Evolutionary conservation across 2,329 filamentous ascomycete genomes (phyloP), one percentile per base, ranked within the genome.

Genomic region (Trichophyton verrucosum): DNA sequence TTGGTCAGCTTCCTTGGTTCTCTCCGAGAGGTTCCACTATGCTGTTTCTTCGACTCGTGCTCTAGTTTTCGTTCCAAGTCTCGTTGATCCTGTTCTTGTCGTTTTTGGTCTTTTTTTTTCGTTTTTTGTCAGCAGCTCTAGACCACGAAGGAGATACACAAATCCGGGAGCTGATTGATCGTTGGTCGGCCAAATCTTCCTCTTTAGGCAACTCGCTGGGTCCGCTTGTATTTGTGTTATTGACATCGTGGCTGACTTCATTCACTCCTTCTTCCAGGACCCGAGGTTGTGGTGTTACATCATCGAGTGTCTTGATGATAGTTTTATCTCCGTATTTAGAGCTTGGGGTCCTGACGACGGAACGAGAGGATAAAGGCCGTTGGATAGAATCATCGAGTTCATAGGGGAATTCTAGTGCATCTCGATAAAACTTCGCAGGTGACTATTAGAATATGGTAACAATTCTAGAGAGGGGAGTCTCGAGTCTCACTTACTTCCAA

Each of bases 111-210:
- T 38, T 59, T 62, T 47, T 64, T 66, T 38, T 60, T 57, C 61
- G 42, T 47, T 61, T 64, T 33, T 63, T 64, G 38, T 60, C 58
- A 27, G 44, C 61, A 17, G 61, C 62, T 17, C 63, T 46, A 8
- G 59, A 60, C 63, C 65, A 65, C 20, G 63, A 64, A 20, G 62
- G 64, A 2, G 64, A 65, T n/a, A 65, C 63, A 42, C 64, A 65
- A 17, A 64, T 61, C 20, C 64, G 60, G 11, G 65, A 64, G 24
- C 62, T 64, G 27, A 64, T 62, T 17, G 62, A 64, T 38, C 57
- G 60, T 7, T 62, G 53, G 36, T 60, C 57, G 36, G 42, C 58
- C 77, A 75, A 70, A 71, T 72, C 71, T 72, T 74, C 70, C 70
- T 70, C 67, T 24, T 38, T 36, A 46, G 44, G 15, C 55, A 15